Evolutionary conservation across 345 rosid species (phyloP).

Genomic region (Brassica incana): DNA sequence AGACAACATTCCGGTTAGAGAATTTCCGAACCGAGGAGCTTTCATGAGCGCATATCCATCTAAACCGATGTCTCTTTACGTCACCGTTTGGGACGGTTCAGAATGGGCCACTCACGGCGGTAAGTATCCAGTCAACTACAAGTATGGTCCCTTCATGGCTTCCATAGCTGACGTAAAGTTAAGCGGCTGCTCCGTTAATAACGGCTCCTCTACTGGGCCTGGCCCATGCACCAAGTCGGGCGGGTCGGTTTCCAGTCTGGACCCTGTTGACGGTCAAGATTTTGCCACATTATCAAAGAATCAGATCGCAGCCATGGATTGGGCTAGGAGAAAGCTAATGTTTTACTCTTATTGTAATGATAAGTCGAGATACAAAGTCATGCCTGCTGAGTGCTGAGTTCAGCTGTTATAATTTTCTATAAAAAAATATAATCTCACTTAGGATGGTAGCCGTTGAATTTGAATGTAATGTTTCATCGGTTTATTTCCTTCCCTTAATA

Average conservation of each 20-base stretch:
- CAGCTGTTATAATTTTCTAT: not conserved
- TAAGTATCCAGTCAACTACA: slow-evolving; percentile 83
- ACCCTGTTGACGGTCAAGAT: slow-evolving; percentile 74
- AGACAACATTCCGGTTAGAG: slow-evolving; percentile 81
- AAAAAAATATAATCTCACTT: not conserved
- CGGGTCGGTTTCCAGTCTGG: slow-evolving; percentile 49
- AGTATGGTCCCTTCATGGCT: slow-evolving; percentile 70
- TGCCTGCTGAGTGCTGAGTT: slow-evolving; percentile 69
- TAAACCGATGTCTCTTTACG: slow-evolving; percentile 76
- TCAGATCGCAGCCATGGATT: slow-evolving; percentile 68
- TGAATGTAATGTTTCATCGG: not conserved
- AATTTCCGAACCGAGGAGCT: slow-evolving; percentile 54
- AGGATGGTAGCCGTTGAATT: not conserved
- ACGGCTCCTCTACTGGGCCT: slow-evolving; percentile 16
- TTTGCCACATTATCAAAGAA: slow-evolving; percentile 60
- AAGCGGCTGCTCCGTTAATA: slow-evolving; percentile 55
- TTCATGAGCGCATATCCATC: slow-evolving; percentile 60
- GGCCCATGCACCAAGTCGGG: slow-evolving; percentile 51
- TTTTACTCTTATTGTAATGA: slow-evolving; percentile 86
- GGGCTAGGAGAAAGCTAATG: slow-evolving; percentile 92
- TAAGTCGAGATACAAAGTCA: slow-evolving; percentile 57
- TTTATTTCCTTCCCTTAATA: not conserved
- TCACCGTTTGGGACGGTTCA: slow-evolving; percentile 94
- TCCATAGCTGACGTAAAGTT: slow-evolving; percentile 58
- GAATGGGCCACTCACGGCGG: slow-evolving; percentile 98